Base-by-base conservation (phyloP, 768 basidiomycete species). In the Pholiota conissans region DNA sequence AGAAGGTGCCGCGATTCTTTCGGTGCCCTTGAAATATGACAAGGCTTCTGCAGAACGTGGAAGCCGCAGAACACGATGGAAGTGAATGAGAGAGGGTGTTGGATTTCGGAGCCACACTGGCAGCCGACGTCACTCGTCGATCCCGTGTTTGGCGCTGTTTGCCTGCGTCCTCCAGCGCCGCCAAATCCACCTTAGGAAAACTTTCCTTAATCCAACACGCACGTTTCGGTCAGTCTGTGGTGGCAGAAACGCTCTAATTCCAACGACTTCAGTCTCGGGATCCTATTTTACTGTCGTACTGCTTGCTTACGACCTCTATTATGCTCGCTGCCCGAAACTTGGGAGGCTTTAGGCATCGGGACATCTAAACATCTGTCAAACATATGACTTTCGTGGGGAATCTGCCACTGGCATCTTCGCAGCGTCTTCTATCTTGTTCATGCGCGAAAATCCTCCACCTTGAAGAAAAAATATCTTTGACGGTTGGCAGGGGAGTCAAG, bases 181-280 rank as follows among this genome's bases (percentile, higher is more conserved):
- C 35, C 10, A n/a, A 27, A 37, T 27, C 50, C 35, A 24, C 26
- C 50, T 52, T 52, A 26, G 50, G 50, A 20, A 52, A 52, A 49
- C 16, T 52, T 52, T 52, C 50, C 50, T 52, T 10, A 45, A 45
- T 45, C 20, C 37, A 37, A 37, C 24, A 7, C 49, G 48, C 56
- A 61, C 60, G 57, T 52, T 42, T 58, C 42, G 35, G 22, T 55
- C 35, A 46, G n/a, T 52, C 50, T 45, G 49, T 46, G n/a, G 27
- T 57, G 57, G 45, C 32, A 35, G 49, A 48, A 54, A 56, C 61
- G 56, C 58, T 60, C 62, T 56, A 63, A 63, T 37, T 63, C 62
- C 62, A 37, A 57, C 52, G 11, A 7, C 47, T 18, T 56, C 47
- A 34, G 48, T 30, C 47, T 54, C 40, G 52, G 42, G 28, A 28